phyloP scores from a whole-genome alignment of 345 rosid genomes.

The Euphorbia pulcherrima region DNA sequence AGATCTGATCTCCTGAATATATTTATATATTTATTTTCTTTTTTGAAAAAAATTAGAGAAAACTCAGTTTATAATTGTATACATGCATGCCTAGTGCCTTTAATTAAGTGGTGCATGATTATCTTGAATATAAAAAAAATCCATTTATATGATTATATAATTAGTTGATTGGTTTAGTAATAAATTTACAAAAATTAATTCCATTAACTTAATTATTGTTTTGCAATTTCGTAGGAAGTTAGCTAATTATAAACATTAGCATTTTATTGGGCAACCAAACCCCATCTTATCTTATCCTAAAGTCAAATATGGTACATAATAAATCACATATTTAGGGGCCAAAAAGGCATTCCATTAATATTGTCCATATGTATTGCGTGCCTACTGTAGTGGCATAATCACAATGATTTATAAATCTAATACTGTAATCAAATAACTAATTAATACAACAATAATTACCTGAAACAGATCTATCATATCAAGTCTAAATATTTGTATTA shows the following conservation, averaged over 20 bases:
- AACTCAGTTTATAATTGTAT: not conserved
- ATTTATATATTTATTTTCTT: not conserved
- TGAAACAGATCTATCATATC: not conserved
- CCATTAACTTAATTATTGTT: not conserved
- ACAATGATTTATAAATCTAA: not conserved
- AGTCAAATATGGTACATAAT: not conserved
- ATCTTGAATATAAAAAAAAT: not conserved
- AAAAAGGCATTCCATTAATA: not conserved
- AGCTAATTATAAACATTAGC: not conserved
- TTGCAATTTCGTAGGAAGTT: not conserved
- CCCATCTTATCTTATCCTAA: conserved; percentile 12
- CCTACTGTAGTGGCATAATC: conserved; percentile 4
- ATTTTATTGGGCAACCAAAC: not conserved
- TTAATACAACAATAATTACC: conserved; percentile 2
- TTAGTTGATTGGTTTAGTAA: not conserved
- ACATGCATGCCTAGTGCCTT: not conserved
- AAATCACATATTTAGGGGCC: not conserved
- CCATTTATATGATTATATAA: not conserved
- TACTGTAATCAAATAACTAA: not conserved
- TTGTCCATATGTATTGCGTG: not conserved
- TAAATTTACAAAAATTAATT: not conserved
- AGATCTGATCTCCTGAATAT: not conserved
- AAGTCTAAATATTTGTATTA: no score
- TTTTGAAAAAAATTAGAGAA: not conserved
- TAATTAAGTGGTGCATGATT: not conserved